Evolutionary conservation across 2,329 filamentous ascomycete species (phyloP), one percentile per base, ranked within the genome.

Genomic region (Ophiocordyceps polyrhachis-furcata): DNA sequence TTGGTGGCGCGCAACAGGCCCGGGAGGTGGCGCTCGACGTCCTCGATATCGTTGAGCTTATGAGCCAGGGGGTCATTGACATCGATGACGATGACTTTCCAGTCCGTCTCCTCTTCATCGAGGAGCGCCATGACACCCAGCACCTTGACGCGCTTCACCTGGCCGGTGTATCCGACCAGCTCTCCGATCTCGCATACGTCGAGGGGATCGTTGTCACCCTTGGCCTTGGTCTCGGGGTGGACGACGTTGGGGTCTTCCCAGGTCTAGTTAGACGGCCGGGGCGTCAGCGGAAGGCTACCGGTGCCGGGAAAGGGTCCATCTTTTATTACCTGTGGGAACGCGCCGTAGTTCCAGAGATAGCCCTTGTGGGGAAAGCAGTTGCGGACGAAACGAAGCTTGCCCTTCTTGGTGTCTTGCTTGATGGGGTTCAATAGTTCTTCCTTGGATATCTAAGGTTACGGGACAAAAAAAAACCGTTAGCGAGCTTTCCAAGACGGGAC

Each of bases 301-400:
- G 25, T 37, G 32, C 7, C 4, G 14, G 32, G 32, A n/a, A 17
- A 14, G 32, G 32, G 32, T 15, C 3, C 13, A 12, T 3, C 13
- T 17, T 15, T 8, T n/a, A 2, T 17, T 37, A 91, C 86, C 74
- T 91, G 86, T 58, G 91, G 91, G 81, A 98, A 96, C 67, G 88
- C 88, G 71, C 91, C 91, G 71, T 98, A 98, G 79, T 98, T 98
- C 91, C 91, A 98, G 58, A 98, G 85, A 70, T 98, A 98, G 55
- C 91, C 91, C 79, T 98, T 96, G 83, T 98, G 91, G 58, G 91
- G 91, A 79, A 98, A 98, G 81, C 91, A 98, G 82, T 98, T 98
- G 71, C 91, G 87, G 64, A 98, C 91, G 65, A 82, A 98, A 62
- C 91, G 85, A 59, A 96, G 87, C 79, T 95, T 96, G 77, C 89